Conservation (phyloP, 2,329 filamentous ascomycete genomes). For the Cytospora mali region DNA sequence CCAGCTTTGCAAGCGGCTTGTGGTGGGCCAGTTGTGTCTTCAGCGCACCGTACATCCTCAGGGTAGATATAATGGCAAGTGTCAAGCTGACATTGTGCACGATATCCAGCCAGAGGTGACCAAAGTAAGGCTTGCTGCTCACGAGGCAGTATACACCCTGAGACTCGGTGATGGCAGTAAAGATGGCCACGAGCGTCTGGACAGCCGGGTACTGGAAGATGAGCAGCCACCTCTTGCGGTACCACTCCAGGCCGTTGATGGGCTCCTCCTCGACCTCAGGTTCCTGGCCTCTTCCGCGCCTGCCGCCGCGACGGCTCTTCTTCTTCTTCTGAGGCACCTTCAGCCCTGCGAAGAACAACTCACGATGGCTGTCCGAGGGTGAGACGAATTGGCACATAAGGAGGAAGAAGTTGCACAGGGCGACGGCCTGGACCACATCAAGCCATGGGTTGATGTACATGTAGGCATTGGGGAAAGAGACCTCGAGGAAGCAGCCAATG, state of each 20-base stretch:
- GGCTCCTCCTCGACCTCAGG: conserved; percentile 25
- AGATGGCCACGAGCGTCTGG: conserved; percentile 45
- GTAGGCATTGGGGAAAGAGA: conserved; percentile 41
- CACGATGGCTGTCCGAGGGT: conserved; percentile 38
- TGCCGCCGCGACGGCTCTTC: conserved; percentile 23
- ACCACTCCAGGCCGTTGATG: conserved; percentile 39
- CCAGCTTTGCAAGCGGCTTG: conserved; percentile 37
- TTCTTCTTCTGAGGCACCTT: conserved; percentile 36
- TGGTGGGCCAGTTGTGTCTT: conserved; percentile 35
- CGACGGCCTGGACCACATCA: conserved; percentile 43
- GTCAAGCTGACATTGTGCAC: conserved; percentile 33
- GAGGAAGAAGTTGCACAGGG: conserved; percentile 48
- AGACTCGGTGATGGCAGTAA: conserved; percentile 37
- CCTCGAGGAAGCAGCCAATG: conserved; percentile 42
- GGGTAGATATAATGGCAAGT: conserved; percentile 33
- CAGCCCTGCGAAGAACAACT: conserved; percentile 42
- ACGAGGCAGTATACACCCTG: conserved; percentile 38
- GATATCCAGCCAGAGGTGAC: conserved; percentile 39
- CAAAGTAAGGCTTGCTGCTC: conserved; percentile 34
- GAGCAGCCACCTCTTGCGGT: conserved; percentile 37
- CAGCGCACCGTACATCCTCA: conserved; percentile 35
- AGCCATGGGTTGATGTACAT: conserved; percentile 45
- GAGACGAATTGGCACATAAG: conserved; percentile 47
- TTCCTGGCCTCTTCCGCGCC: conserved; percentile 12
- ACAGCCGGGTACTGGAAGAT: conserved; percentile 47